Conservation (phyloP, 129 eudicot genomes). For the Calendula officinalis region DNA sequence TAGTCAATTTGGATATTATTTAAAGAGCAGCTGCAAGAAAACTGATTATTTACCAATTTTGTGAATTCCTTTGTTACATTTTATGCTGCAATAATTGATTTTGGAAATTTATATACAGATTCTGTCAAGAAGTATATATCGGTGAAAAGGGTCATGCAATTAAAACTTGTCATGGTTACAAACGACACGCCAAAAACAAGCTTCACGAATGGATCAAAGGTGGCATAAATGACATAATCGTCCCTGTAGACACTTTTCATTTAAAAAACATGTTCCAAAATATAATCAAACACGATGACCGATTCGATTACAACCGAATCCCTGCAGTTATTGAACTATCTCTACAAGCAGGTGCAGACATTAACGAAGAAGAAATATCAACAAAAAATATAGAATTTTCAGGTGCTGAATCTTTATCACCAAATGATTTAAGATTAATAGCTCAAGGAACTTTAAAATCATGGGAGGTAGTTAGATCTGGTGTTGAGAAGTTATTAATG, state of each 20-base stretch:
- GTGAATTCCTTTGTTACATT: neutral
- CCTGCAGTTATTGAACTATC: slow-evolving; percentile 85
- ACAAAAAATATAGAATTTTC: slow-evolving; percentile 8
- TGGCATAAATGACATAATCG: slow-evolving; percentile 54
- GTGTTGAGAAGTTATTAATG: slow-evolving; percentile 62
- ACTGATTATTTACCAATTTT: neutral
- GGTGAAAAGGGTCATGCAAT: slow-evolving; percentile 83
- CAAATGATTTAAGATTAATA: slow-evolving; percentile 34
- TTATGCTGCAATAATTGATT: slow-evolving; percentile 4
- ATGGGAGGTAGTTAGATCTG: slow-evolving; percentile 73
- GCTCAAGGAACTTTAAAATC: slow-evolving; percentile 57
- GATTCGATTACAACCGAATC: slow-evolving; percentile 73
- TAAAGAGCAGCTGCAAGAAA: neutral
- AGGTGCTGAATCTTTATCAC: slow-evolving; percentile 39
- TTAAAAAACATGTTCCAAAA: slow-evolving; percentile 56
- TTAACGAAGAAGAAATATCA: slow-evolving; percentile 20
- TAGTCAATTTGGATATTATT: neutral
- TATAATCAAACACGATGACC: slow-evolving; percentile 61
- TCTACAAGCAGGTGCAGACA: slow-evolving; percentile 77
- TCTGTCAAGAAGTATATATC: slow-evolving; percentile 77
- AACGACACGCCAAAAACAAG: slow-evolving; percentile 54
- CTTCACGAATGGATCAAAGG: slow-evolving; percentile 70
- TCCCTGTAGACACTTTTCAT: slow-evolving; percentile 83
- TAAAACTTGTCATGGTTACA: slow-evolving; percentile 70
- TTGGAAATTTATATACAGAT: slow-evolving; percentile 39